Percentiles rank a stretch among this genome's conserved stretches.
Conservation (phyloP, 345 rosid species). For the Cardamine chenopodiifolia region DNA sequence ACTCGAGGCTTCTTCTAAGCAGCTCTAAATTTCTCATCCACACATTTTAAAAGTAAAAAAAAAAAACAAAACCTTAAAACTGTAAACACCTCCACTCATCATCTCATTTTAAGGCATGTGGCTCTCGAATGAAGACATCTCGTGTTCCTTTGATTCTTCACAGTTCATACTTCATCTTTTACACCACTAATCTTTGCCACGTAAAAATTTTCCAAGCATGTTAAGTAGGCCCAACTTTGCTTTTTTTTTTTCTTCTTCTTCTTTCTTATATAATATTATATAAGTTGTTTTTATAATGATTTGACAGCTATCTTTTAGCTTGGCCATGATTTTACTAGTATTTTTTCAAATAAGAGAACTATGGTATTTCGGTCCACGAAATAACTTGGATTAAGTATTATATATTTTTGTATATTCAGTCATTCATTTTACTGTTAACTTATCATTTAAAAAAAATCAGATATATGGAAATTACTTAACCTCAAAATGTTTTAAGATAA, state of each 20-base stretch:
- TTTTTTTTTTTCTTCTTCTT: not conserved
- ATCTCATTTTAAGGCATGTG: conserved; percentile 26
- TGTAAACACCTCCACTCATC: conserved; percentile 3
- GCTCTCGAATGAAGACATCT: conserved; percentile 38
- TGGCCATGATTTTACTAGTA: not conserved
- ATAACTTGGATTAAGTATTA: not conserved
- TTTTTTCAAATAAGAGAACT: not conserved
- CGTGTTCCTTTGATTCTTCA: conserved; percentile 33
- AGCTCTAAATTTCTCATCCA: conserved; percentile 23
- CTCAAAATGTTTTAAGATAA: not conserved
- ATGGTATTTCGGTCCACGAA: not conserved
- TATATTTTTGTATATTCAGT: not conserved
- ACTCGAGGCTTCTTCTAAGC: conserved; percentile 10
- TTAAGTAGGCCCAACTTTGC: conserved; percentile 4
- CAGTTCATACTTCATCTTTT: conserved; percentile 1
- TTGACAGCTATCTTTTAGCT: not conserved
- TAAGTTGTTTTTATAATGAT: not conserved
- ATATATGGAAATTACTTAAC: not conserved
- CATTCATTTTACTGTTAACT: not conserved
- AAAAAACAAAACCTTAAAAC: conserved; percentile 12
- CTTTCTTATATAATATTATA: not conserved
- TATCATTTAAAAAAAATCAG: not conserved
- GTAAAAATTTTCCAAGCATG: not conserved
- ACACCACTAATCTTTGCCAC: conserved; percentile 32
- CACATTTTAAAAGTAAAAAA: conserved; percentile 2